phyloP scores from a whole-genome alignment of 176 grass and related monocot genomes.

The Pharus latifolius region DNA sequence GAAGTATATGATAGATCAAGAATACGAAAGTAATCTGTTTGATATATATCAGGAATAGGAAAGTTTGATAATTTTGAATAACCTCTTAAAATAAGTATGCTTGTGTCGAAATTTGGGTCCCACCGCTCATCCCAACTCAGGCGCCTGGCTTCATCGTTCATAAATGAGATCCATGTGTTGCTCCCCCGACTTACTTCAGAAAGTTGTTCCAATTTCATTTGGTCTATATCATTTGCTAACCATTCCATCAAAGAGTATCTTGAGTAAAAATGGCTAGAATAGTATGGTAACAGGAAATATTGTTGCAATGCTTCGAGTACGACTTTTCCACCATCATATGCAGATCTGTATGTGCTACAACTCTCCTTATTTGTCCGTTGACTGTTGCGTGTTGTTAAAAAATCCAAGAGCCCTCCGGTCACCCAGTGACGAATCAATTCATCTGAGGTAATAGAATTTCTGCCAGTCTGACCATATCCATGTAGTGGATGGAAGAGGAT shows the following conservation, averaged over 20 bases:
- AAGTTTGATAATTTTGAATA: too few relatives aligned
- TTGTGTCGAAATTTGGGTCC: too few relatives aligned
- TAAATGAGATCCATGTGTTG: background rate
- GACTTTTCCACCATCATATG: background rate
- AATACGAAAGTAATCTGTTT: too few relatives aligned
- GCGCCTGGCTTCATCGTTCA: background rate
- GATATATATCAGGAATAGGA: too few relatives aligned
- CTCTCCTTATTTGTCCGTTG: too few relatives aligned
- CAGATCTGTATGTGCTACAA: background rate
- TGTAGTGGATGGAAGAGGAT: background rate
- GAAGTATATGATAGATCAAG: background rate
- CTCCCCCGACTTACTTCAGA: fast-evolving
- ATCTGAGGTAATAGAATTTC: background rate
- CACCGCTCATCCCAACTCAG: background rate
- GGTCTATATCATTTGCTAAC: background rate
- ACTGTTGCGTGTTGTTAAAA: too few relatives aligned
- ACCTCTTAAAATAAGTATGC: too few relatives aligned
- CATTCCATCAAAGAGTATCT: too few relatives aligned
- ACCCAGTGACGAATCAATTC: background rate
- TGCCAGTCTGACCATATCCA: background rate
- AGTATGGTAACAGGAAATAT: background rate
- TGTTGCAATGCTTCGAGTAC: background rate
- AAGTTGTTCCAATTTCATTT: background rate
- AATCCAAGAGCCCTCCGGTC: background rate
- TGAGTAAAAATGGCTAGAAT: too few relatives aligned